Percentiles rank a stretch among this genome's conserved stretches.
These are phyloP conservation scores for Asterophora lycoperdoides DNA, from an alignment of 768 basidiomycete genomes.

Conservation along the genomic window DNA sequence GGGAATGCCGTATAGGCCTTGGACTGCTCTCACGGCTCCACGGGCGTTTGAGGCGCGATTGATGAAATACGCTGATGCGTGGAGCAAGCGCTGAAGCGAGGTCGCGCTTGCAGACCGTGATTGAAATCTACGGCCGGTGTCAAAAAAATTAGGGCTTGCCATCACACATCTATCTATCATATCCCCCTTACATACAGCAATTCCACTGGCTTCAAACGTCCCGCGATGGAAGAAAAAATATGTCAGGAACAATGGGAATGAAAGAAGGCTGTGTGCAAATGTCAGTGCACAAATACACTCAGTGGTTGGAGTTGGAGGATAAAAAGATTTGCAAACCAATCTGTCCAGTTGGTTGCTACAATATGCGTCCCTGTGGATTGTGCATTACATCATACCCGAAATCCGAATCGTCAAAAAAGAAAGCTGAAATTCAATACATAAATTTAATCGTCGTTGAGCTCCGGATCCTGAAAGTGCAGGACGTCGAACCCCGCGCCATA, in stretches of 20 bases:
- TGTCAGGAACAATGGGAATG: constrained; percentile 3
- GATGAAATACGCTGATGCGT: no score
- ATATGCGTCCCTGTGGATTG: constrained; percentile 6
- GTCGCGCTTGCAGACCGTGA: no score
- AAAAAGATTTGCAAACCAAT: neutral
- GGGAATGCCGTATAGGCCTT: no score
- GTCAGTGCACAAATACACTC: neutral
- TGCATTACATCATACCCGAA: neutral
- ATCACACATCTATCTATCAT: no score
- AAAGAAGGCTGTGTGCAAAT: neutral
- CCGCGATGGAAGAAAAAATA: neutral
- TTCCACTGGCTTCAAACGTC: constrained; percentile 3
- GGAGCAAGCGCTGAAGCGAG: no score
- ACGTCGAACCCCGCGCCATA: constrained; percentile 74
- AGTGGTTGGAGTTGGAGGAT: constrained; percentile 6
- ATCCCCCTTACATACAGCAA: no score
- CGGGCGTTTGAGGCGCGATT: no score
- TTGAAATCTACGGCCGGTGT: no score
- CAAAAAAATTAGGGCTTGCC: no score
- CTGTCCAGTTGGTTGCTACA: constrained; percentile 12
- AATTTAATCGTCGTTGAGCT: neutral
- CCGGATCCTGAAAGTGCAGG: constrained; percentile 45
- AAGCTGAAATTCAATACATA: no score
- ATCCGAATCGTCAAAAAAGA: no score
- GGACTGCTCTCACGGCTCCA: no score